Base-by-base conservation (phyloP, 768 basidiomycete genomes). In the Sporobolomyces roseus region DNA sequence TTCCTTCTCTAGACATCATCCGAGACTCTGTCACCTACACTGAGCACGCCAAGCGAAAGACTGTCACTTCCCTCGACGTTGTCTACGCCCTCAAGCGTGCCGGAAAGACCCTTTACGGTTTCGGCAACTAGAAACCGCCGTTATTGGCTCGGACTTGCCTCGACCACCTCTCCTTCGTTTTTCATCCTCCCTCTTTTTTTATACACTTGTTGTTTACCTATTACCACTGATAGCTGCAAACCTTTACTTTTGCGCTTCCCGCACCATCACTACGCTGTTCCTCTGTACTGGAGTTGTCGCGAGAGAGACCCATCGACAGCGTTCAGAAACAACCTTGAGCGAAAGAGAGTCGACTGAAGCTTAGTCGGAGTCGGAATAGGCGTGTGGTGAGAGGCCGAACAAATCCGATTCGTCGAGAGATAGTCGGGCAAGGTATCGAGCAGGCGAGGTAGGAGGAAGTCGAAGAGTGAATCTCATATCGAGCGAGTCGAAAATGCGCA, bases 11-110 rank as follows among this genome's bases (percentile, higher is more conserved):
- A 89, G 88, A 78, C 77, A 81, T 93, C 74, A 93, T 94, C 78
- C 89, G 92, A 74, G 93, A 96, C 79, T 92, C 91, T 61, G 93
- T 97, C 75, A 96, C 93, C 80, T 97, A 97, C 86, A 96, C 93
- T 60, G 93, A 97, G 80, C 93, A 97, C 81, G 93, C 93, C 48
- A 97, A 97, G 82, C 84, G 91, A 78, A 72, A 77, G 74, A 93
- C 91, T 35, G 92, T 94, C 52, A 94, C 93, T 55, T 91, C 93
- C 3, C 88, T 97, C 74, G 93, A 97, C 77, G 93, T 82, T 71
- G 81, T 82, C 76, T 82, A 82, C 78, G 81, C 81, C 54, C 80
- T 82, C 76, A 82, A 82, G 79, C 75, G 81, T 67, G 79, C 80
- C 67, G 81, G 80, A 61, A 74, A 91, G 74, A 93, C 91, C 27